A percentile compares a stretch with the other conserved stretches of the same genome.
Conservation (phyloP, 768 basidiomycete genomes). For the Xanthoconium purpureum region DNA sequence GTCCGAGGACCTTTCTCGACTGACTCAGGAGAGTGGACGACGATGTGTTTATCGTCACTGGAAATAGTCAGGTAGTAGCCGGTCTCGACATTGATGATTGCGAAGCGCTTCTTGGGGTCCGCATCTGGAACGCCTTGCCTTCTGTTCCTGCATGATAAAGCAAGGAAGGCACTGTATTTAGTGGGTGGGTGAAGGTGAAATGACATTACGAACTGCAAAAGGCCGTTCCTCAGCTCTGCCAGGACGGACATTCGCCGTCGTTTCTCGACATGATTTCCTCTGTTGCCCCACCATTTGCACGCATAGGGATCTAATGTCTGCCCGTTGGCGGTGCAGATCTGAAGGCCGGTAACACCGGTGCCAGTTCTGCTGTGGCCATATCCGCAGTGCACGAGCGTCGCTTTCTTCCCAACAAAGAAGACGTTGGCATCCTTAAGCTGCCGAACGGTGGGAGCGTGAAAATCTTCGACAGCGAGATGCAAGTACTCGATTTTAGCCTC, state of each 20-base stretch:
- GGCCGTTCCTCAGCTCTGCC: background rate
- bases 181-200: background rate
- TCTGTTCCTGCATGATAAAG: background rate
- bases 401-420: background rate
- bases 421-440: background rate
- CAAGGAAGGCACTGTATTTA: background rate
- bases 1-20: background rate
- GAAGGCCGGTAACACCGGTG: background rate
- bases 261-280: background rate
- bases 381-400: background rate
- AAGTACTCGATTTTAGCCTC: background rate
- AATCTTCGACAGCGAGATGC: background rate
- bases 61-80: background rate
- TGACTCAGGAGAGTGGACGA: background rate
- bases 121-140: background rate
- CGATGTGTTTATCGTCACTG: background rate
- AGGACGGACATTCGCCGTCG: background rate
- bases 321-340: background rate
- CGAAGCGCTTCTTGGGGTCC: background rate
- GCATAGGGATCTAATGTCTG: background rate
- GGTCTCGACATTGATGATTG: background rate
- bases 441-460: background rate
- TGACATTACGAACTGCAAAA: background rate
- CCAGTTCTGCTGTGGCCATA: background rate
- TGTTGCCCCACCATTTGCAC: background rate